phyloP scores from a whole-genome alignment of 1,284 basidiomycete genomes.

The Puccinia polysora region DNA sequence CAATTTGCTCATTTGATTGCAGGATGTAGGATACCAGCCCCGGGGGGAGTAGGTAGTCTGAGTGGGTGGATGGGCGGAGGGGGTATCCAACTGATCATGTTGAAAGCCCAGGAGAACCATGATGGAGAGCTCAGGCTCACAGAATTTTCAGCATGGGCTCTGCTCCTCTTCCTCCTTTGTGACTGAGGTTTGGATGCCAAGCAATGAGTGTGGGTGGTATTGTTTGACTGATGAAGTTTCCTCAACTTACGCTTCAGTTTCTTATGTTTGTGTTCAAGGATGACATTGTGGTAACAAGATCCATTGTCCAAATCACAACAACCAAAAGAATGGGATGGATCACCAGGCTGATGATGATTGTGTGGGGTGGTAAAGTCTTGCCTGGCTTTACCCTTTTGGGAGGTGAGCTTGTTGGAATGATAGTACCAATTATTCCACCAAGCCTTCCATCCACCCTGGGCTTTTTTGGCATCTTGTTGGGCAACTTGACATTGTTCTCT shows the following conservation, averaged over 20 bases:
- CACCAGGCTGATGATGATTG: neutral
- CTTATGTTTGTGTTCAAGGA: slow-evolving; percentile 36
- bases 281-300: slow-evolving; percentile 40
- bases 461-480: slow-evolving; percentile 32
- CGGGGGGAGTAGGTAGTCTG: neutral
- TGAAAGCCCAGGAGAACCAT: slow-evolving; percentile 25
- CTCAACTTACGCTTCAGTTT: slow-evolving; percentile 33
- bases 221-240: slow-evolving; percentile 15
- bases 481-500: slow-evolving; percentile 35
- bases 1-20: neutral
- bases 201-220: neutral
- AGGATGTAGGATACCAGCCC: neutral
- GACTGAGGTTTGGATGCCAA: neutral
- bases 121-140: neutral
- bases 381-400: slow-evolving; percentile 23
- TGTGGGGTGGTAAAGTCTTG: neutral
- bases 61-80: too few relatives aligned
- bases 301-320: slow-evolving; percentile 28
- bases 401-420: slow-evolving; percentile 25
- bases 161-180: neutral
- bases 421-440: slow-evolving; percentile 43
- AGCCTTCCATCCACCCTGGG: slow-evolving; percentile 39
- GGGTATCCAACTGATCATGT: slow-evolving; percentile 11
- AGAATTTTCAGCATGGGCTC: slow-evolving; percentile 4
- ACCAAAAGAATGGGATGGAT: neutral